phyloP scores from a whole-genome alignment of 2,329 filamentous ascomycete genomes.

The Hypoxylon sp. region DNA sequence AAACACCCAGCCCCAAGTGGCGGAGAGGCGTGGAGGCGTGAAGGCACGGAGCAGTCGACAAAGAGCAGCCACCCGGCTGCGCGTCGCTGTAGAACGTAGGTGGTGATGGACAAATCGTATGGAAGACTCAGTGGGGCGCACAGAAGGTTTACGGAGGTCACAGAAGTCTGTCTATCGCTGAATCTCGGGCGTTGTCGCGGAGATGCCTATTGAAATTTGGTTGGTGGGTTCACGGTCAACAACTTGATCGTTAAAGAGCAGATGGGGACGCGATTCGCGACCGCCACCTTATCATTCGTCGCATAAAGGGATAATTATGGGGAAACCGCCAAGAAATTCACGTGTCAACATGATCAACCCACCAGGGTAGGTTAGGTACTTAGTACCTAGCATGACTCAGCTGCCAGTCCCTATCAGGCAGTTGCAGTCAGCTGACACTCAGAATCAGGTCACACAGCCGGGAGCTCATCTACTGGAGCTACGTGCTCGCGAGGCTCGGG shows the following conservation, averaged over 20 bases:
- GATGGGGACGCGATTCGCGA: constrained; percentile 45
- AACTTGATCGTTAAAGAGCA: constrained; percentile 35
- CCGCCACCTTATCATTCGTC: constrained; percentile 35
- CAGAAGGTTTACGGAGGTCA: constrained; percentile 18
- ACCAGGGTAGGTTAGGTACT: neutral
- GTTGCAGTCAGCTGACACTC: constrained; percentile 1
- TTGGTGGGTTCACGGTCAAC: constrained; percentile 43
- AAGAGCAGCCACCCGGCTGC: constrained; percentile 34
- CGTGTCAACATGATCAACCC: constrained; percentile 36
- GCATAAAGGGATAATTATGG: constrained; percentile 28
- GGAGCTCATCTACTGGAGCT: constrained; percentile 21
- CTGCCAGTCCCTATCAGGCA: neutral
- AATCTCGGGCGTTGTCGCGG: constrained; percentile 42
- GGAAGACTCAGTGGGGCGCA: constrained; percentile 16
- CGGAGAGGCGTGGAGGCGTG: constrained; percentile 27
- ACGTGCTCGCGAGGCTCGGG: constrained; percentile 22
- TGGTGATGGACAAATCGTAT: constrained; percentile 8
- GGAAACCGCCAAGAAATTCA: constrained; percentile 39
- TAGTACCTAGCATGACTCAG: constrained; percentile 8
- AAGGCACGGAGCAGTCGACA: constrained; percentile 24
- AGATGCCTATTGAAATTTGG: constrained; percentile 38
- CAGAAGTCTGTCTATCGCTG: constrained; percentile 21
- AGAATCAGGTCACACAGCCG: neutral
- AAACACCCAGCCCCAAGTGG: constrained; percentile 27
- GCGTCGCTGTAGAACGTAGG: constrained; percentile 23